Base-by-base conservation (phyloP, 352 stramenopile species). In the Poterioochromonas sp. region DNA sequence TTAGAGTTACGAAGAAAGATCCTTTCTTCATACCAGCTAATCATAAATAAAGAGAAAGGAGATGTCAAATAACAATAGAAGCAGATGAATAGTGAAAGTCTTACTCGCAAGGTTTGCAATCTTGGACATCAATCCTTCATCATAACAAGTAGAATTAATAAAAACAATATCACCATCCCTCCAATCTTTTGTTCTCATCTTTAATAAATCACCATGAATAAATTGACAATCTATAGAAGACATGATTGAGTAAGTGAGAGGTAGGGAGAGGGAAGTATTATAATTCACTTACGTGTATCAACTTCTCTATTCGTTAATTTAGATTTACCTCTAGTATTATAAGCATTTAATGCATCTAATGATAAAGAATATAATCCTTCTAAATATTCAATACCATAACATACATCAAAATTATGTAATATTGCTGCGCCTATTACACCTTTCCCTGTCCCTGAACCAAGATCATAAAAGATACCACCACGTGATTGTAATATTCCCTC, bases 131-230 rank as follows among this genome's bases (percentile, higher is more conserved):
- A 88, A 76, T 12, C 77, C 54, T 35, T 85, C 78, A 26, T 84
- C 82, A 79, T 88, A 89, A 80, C 85, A 88, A 0, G 85, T 88
- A 37, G 79, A 85, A 65, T 88, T 87, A 18, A 83, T 83, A 74
- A 88, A 88, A 20, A 87, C 82, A 32, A 87, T 44, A 79, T 85
- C 83, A 12, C 73, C 85, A 77, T 88, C 81, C 35, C 78, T 80
- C 85, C 85, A 88, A 71, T 89, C 84, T 73, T 79, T 62, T n/a
- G 29, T 26, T 1, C 26, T 0, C 40, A 76, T 40, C 8, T 76
- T 47, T 32, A 62, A 26, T 41, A 62, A 53, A 63, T 76, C 40
- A 29, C 40, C 40, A 15, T 76, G 40, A n/a, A 63, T 62, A 2
- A 71, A 44, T 71, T 71, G 62, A 22, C 34, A 41, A 44, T 71